These are phyloP conservation scores for Sclerotinia sclerotiorum DNA, from an alignment of 2,329 filamentous ascomycete genomes.

Conservation along the genomic window DNA sequence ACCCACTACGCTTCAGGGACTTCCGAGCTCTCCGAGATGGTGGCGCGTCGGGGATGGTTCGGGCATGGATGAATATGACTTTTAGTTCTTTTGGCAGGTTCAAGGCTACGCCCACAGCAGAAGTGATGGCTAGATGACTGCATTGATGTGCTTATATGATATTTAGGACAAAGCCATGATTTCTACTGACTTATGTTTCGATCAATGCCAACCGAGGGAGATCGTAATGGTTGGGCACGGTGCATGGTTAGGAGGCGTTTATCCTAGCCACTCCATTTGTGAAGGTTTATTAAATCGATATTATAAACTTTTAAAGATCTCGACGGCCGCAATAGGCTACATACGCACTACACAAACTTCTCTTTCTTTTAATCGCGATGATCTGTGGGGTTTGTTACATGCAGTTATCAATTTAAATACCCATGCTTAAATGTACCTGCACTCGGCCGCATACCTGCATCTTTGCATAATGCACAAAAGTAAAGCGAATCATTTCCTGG, in stretches of 20 bases:
- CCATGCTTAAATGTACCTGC: slow-evolving; percentile 14
- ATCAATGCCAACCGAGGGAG: neutral
- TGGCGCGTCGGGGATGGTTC: neutral
- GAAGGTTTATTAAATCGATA: neutral
- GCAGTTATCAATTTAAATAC: slow-evolving; percentile 18
- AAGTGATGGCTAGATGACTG: neutral
- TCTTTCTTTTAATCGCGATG: slow-evolving; percentile 8
- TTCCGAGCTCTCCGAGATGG: neutral
- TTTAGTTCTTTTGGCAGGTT: slow-evolving; percentile 1
- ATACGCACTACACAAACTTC: neutral
- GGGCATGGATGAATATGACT: neutral
- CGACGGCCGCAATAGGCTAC: neutral
- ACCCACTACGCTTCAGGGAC: neutral
- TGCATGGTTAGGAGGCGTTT: neutral
- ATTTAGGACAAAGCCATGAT: neutral
- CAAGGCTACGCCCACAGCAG: neutral
- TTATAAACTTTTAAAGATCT: neutral
- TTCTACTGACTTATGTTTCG: neutral
- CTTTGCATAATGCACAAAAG: slow-evolving; percentile 5
- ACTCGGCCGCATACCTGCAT: slow-evolving; percentile 5
- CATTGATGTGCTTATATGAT: neutral
- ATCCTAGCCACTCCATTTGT: neutral
- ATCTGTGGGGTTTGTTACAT: slow-evolving; percentile 22
- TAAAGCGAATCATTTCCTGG: slow-evolving; percentile 2
- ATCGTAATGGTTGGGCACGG: neutral